Percentiles rank a stretch among this genome's conserved stretches.
These are phyloP conservation scores for Sporothrix luriei DNA, from an alignment of 2,329 filamentous ascomycete species.

Conservation along the genomic window DNA sequence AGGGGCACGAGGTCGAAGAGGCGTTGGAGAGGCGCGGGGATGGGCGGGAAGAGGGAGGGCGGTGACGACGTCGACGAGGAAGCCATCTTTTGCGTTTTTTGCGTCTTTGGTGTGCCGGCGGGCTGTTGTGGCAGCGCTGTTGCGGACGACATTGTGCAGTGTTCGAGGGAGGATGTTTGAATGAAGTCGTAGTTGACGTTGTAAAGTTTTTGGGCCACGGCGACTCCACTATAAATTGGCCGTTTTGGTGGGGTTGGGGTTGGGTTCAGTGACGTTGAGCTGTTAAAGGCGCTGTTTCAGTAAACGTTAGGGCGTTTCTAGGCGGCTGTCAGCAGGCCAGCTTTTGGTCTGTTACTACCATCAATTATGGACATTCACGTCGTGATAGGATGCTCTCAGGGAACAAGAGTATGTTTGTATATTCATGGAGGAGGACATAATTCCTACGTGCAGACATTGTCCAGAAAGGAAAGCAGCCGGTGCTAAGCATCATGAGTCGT, in stretches of 20 bases:
- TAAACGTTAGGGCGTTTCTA: not conserved
- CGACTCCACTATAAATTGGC: conserved; percentile 21
- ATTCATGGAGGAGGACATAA: not conserved
- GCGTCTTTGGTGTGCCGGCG: not conserved
- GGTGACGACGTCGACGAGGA: not conserved
- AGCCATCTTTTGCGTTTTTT: not conserved
- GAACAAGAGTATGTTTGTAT: not conserved
- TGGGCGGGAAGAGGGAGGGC: conserved; percentile 46
- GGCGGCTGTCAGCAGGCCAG: not conserved
- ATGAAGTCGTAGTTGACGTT: not conserved
- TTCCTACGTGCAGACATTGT: not conserved
- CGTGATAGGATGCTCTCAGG: not conserved
- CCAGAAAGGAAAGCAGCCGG: not conserved
- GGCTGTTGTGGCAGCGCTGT: conserved; percentile 17
- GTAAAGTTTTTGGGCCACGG: not conserved
- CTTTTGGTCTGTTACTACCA: not conserved
- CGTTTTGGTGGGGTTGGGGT: conserved; percentile 23
- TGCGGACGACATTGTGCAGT: not conserved
- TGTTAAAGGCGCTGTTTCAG: not conserved
- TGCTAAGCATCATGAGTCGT: conserved; percentile 10
- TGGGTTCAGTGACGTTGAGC: not conserved
- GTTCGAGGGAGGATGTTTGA: not conserved
- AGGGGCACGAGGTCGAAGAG: conserved; percentile 87
- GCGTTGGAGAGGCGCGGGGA: conserved; percentile 75
- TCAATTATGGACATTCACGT: not conserved